phyloP scores from a whole-genome alignment of 176 grass and related monocot genomes.

The Ensete ventricosum region DNA sequence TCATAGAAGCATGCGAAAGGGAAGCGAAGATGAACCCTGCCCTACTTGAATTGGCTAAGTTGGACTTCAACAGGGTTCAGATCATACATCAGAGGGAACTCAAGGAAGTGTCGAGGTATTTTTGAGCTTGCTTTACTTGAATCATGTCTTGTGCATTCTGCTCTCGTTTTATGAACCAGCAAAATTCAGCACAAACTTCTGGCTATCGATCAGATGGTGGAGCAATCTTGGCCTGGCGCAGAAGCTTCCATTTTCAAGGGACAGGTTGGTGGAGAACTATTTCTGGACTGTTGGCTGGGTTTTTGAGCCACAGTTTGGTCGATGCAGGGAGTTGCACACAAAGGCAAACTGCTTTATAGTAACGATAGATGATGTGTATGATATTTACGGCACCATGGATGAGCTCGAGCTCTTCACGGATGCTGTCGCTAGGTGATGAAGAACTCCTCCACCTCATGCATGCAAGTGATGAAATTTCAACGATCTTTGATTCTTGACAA shows the following conservation, averaged over 20 bases:
- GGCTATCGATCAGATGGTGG: constrained; percentile 11
- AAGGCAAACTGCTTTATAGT: constrained; percentile 12
- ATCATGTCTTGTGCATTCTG: too few species aligned
- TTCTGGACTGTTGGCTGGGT: not conserved
- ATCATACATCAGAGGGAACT: not conserved
- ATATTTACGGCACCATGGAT: constrained; percentile 20
- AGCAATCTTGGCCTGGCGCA: not conserved
- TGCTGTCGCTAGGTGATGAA: constrained; percentile 1
- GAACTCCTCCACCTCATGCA: not conserved
- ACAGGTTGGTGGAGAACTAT: constrained; percentile 27
- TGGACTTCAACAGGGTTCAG: not conserved
- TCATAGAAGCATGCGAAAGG: not conserved
- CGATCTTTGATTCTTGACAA: not conserved
- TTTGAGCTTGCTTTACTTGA: too few species aligned
- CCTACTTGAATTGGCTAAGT: not conserved
- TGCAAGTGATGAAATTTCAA: not conserved
- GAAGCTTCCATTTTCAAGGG: constrained; percentile 12
- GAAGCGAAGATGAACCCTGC: not conserved
- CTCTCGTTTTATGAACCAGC: not conserved
- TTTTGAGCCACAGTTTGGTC: constrained; percentile 7
- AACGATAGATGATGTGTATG: constrained; percentile 26
- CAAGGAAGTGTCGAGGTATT: not conserved
- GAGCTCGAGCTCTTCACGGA: constrained; percentile 16
- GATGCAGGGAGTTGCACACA: not conserved
- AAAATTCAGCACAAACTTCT: too few species aligned